Conservation (phyloP, 768 basidiomycete genomes). For the Russula olivacea region DNA sequence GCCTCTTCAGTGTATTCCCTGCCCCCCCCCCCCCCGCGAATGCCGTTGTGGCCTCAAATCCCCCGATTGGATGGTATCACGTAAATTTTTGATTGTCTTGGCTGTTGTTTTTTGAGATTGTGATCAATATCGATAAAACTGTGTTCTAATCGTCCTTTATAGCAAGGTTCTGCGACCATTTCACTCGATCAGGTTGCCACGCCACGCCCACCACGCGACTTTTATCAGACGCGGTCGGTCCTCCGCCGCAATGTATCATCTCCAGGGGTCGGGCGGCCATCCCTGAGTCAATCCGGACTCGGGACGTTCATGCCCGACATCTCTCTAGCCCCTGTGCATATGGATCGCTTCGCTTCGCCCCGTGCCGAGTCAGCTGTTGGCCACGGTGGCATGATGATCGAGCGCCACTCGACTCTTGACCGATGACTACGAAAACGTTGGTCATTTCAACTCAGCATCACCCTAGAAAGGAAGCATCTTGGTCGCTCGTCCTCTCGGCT, state of each 20-base stretch:
- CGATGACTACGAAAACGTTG: constrained; percentile 2
- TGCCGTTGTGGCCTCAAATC: neutral
- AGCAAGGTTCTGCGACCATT: constrained; percentile 6
- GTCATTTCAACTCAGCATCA: neutral
- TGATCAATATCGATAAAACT: constrained; percentile 16
- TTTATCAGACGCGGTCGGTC: neutral
- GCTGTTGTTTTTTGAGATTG: neutral
- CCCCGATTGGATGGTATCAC: neutral
- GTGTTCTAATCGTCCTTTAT: neutral
- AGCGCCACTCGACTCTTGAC: neutral
- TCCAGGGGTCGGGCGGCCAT: neutral
- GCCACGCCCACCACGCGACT: constrained; percentile 3
- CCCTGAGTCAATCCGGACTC: neutral
- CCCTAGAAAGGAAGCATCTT: constrained; percentile 8
- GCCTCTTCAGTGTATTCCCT: neutral
- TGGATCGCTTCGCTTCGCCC: neutral
- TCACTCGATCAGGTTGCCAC: constrained; percentile 22
- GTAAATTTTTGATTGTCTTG: neutral
- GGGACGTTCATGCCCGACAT: neutral
- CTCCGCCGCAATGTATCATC: neutral
- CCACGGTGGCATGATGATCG: constrained; percentile 7
- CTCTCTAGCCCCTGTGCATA: too few relatives aligned
- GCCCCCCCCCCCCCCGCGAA: neutral
- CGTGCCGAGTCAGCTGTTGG: constrained; percentile 10
- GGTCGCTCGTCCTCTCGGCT: neutral